Evolutionary conservation across 2,329 filamentous ascomycete genomes (phyloP), one percentile per base, ranked within the genome.

Genomic region (Calonectria multiphialidica): DNA sequence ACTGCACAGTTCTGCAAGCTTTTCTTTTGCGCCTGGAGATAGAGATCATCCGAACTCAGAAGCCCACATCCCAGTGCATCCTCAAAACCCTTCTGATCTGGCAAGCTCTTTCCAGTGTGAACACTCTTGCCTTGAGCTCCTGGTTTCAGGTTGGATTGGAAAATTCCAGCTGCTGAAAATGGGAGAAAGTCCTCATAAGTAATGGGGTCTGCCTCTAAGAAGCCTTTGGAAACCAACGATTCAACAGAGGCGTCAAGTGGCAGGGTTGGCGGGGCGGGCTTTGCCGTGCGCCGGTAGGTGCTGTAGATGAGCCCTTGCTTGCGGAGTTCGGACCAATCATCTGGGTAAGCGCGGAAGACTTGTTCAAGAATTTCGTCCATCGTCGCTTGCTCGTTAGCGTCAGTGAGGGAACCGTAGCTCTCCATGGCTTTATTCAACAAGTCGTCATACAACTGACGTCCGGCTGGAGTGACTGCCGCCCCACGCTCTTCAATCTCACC

Each of bases 151-250:
- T 87, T 88, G 0, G 86, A 87, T 45, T 83, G 83, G 72, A 88
- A 88, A 45, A 90, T 90, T 0, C 88, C 88, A 0, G 87, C 88
- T 0, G 88, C 88, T 1, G 87, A 88, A 2, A 90, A 78, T 0
- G 88, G 88, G 5, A 90, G 79, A 59, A 90, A 90, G 66, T 90
- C 88, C 70, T 90, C 88, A 68, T 90, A 90, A 0, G 85, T 88
- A 21, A 90, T 83, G 2, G 88, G 86, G 3, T 83, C 76, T 6
- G 81, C 82, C 45, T 81, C 75, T 0, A 89, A 44, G 3, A 82
- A 30, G 0, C 82, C 82, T 0, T 79, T 62, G 2, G 75, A 66
- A 2, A 88, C 63, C 1, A 88, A 79, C 1, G 77, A 55, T 1
- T 83, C 77, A 1, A 86, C 23, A 1, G 71, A 23, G 1, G 25